Evolutionary conservation across 345 rosid species (phyloP).

Genomic region (Salix koriyanagi): DNA sequence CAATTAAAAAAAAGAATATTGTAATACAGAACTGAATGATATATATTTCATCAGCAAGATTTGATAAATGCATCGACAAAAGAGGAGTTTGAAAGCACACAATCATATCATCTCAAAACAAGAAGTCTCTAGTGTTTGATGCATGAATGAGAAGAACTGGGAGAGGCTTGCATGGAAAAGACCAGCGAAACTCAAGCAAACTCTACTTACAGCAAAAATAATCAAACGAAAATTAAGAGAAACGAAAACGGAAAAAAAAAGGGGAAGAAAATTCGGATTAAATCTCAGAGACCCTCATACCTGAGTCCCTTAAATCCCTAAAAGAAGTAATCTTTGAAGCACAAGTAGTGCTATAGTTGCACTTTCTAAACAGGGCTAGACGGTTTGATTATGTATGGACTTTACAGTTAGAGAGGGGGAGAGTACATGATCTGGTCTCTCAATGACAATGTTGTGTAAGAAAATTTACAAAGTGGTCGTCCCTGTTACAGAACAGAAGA

Average conservation of each 20-base stretch:
- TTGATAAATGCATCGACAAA: not conserved
- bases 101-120: not conserved
- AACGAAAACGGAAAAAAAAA: slow-evolving; percentile 10
- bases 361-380: not conserved
- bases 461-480: not conserved
- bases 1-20: not conserved
- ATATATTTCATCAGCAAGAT: not conserved
- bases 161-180: not conserved
- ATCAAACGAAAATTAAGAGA: slow-evolving; percentile 9
- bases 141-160: not conserved
- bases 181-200: not conserved
- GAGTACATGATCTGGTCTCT: not conserved
- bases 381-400: not conserved
- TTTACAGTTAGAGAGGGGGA: not conserved
- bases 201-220: not conserved
- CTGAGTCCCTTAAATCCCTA: slow-evolving; percentile 31
- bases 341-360: not conserved
- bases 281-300: slow-evolving; percentile 25
- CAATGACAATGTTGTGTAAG: not conserved
- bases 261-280: not conserved
- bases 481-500: not conserved
- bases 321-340: slow-evolving; percentile 8
- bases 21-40: not conserved
- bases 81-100: not conserved
- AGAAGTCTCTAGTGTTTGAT: not conserved